phyloP scores from a whole-genome alignment of 1,139 yeast genomes.

The Sugiyamaella neomexicana region DNA sequence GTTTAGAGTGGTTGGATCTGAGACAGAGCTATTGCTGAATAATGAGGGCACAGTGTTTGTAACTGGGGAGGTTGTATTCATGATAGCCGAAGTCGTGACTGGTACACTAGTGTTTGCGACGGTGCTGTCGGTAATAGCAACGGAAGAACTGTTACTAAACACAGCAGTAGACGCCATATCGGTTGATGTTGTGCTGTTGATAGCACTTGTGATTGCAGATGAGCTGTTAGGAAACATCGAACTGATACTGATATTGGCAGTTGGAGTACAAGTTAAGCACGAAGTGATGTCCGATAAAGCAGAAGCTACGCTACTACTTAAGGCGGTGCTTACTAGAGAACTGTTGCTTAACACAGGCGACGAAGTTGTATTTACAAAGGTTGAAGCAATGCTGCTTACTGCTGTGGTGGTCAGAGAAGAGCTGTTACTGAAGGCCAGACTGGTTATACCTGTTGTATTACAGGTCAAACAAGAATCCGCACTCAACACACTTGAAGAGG shows the following conservation, averaged over 20 bases:
- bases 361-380: background rate
- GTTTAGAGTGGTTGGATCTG: background rate
- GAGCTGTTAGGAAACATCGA: background rate
- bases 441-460: no score
- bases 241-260: background rate
- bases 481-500: no score
- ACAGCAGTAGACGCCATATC: background rate
- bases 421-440: background rate
- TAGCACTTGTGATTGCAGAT: background rate
- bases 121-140: background rate
- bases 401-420: background rate
- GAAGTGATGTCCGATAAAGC: background rate
- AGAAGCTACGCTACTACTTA: background rate
- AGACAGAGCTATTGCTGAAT: background rate
- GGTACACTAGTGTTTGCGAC: background rate
- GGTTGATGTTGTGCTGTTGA: background rate
- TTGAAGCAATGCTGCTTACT: background rate
- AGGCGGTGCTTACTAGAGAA: background rate
- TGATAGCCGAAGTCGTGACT: background rate
- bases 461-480: no score
- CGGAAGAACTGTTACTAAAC: background rate
- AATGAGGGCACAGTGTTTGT: background rate
- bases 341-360: conserved; percentile 4
- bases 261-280: background rate
- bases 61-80: background rate